Evolutionary conservation across 352 stramenopile genomes (phyloP), one percentile per base, ranked within the genome.

Genomic region (Phytopythium cucurbitacearum): DNA sequence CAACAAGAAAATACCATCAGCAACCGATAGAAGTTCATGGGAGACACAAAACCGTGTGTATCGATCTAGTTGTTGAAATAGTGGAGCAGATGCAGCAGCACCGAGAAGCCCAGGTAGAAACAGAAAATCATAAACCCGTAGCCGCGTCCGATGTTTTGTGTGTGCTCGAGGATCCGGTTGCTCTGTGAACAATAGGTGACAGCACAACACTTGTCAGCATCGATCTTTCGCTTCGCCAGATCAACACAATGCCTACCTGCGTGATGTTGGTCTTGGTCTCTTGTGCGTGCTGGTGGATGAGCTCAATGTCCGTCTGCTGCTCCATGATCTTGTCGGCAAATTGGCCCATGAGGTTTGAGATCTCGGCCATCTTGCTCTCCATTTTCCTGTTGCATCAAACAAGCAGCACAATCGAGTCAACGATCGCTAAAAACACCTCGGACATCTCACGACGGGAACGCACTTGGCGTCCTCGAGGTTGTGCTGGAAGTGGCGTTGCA

Each of bases 61-160:
- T 28, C 21, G 21, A 28, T 56, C 80, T 67, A 91, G 54, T 60
- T 72, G 62, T 86, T 83, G 66, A 91, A 90, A 59, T 90, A 91
- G 65, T 95, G 85, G 43, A 95, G 58, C 53, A 86, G 56, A 45
- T 90, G 78, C 40, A 95, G 51, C 37, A 95, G 54, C 12, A 86
- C 34, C 7, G 85, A 87, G 47, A 89, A 89, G 3, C 65, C 73
- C 13, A 69, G 12, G 60, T 95, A 95, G 57, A 92, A 77, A 48
- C 85, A 95, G 51, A 95, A 95, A 51, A 95, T 87, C 61, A 88
- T 84, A 51, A 95, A 93, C 6, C 85, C 85, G 49, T 88, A 90
- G 53, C 76, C 75, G n/a, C 60, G 67, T 5, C 85, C 82, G 41
- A 93, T 87, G 53, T 85, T 66, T 41, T 87, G 71, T 2, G 85